Evolutionary conservation across 768 basidiomycete genomes (phyloP).

Genomic region (Hypsizygus marmoreus): DNA sequence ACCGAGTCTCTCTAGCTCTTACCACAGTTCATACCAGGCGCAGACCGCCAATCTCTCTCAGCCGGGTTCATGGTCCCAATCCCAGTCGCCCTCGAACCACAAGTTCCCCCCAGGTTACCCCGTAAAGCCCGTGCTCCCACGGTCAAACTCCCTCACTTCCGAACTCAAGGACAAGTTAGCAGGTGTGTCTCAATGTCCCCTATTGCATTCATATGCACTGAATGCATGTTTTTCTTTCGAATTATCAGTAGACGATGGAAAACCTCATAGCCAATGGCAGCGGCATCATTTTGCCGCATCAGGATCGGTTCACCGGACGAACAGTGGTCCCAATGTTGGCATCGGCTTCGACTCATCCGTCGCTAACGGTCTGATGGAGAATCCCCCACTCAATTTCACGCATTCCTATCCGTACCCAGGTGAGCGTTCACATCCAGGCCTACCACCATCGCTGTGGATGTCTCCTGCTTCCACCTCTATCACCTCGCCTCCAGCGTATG

Average conservation of each 20-base stretch:
- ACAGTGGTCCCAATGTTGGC: conserved; percentile 9
- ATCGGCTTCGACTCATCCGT: conserved; percentile 9
- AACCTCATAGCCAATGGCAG: conserved; percentile 4
- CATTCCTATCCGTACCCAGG: conserved; percentile 32
- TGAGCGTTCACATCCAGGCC: conserved; percentile 54
- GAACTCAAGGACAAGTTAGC: conserved; percentile 22
- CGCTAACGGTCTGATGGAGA: conserved; percentile 9
- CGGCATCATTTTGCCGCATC: conserved; percentile 6
- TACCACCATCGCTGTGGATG: conserved; percentile 87
- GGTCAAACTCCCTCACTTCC: conserved; percentile 30
- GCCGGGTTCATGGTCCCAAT: conserved; percentile 29
- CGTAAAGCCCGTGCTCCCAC: conserved; percentile 29
- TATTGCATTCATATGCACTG: conserved; percentile 2
- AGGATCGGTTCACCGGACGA: conserved; percentile 13
- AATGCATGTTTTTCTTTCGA: conserved; percentile 2
- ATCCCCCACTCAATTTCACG: conserved; percentile 16
- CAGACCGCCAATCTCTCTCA: conserved; percentile 22
- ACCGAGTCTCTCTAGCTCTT: conserved; percentile 42
- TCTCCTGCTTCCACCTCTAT: conserved; percentile 60
- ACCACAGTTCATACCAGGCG: conserved; percentile 20
- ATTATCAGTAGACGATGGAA: conserved; percentile 11
- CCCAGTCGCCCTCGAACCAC: conserved; percentile 21
- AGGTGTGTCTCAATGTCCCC: conserved; percentile 20
- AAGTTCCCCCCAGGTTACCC: conserved; percentile 21
- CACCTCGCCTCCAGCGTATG: conserved; percentile 41